A percentile compares a stretch with the other conserved stretches of the same genome.
Evolutionary conservation across 345 rosid genomes (phyloP).

Genomic region (Populus pruinosa): DNA sequence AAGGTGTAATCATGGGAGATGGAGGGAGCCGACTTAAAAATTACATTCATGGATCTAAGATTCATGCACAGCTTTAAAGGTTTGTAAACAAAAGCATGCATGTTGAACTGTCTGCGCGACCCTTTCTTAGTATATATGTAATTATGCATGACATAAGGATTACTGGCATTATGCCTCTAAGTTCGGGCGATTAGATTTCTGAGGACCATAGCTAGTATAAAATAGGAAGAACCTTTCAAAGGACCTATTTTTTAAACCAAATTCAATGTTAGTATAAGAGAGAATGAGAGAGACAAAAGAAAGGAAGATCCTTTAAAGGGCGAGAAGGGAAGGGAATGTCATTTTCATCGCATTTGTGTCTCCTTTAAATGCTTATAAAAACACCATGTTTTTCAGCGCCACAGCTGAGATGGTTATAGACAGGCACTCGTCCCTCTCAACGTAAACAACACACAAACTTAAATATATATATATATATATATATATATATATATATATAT

Average conservation of each 20-base stretch:
- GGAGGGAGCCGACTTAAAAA: conserved; percentile 6
- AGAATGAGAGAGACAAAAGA: neutral
- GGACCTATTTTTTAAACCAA: conserved; percentile 34
- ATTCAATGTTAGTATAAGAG: conserved; percentile 17
- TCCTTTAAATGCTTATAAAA: conserved; percentile 37
- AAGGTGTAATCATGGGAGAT: conserved; percentile 8
- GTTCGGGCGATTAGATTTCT: neutral
- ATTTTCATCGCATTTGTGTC: conserved; percentile 50
- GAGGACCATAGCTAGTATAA: conserved; percentile 34
- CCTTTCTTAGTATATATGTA: conserved; percentile 1
- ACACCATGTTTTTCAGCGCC: conserved; percentile 79
- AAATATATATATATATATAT: neutral
- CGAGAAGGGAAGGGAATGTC: conserved; percentile 31
- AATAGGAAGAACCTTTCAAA: conserved; percentile 32
- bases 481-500: neutral
- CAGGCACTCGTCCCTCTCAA: conserved; percentile 57
- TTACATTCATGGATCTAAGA: neutral
- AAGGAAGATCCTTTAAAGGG: neutral
- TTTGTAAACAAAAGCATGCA: neutral
- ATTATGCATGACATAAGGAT: conserved; percentile 23
- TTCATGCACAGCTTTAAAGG: conserved; percentile 13
- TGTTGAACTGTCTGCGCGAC: neutral
- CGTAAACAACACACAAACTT: conserved; percentile 31
- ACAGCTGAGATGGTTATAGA: conserved; percentile 42
- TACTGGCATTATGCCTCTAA: neutral